These are phyloP conservation scores for Huntiella moniliformis DNA, from an alignment of 2,329 filamentous ascomycete genomes.

Conservation along the genomic window DNA sequence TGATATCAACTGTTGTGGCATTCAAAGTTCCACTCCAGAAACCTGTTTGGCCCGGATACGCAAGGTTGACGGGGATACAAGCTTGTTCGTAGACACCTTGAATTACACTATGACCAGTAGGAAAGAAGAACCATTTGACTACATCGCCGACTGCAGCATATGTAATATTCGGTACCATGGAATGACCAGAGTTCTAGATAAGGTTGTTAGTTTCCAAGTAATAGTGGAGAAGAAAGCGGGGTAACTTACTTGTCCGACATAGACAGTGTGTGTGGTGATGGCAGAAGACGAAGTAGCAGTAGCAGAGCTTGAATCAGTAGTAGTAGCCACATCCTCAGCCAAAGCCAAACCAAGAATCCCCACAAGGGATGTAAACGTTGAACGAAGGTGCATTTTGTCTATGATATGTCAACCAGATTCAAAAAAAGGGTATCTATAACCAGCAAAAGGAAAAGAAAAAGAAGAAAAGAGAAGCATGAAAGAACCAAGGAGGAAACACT, in stretches of 20 bases:
- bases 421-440: neutral
- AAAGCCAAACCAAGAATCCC: neutral
- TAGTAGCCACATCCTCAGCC: neutral
- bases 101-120: slow-evolving; percentile 44
- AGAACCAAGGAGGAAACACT: too few species aligned
- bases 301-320: neutral
- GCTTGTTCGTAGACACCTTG: slow-evolving; percentile 39
- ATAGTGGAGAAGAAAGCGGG: neutral
- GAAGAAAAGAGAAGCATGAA: slow-evolving; percentile 1
- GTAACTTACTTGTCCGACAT: slow-evolving; percentile 12
- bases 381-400: too few species aligned
- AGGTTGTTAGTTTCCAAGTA: neutral
- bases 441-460: neutral
- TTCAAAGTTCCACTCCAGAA: slow-evolving; percentile 35
- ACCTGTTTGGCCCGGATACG: slow-evolving; percentile 26
- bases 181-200: slow-evolving; percentile 17
- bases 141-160: slow-evolving; percentile 27
- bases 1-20: slow-evolving; percentile 17
- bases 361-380: neutral
- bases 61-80: slow-evolving; percentile 43
- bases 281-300: neutral
- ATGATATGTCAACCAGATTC: too few species aligned
- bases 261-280: slow-evolving; percentile 11
- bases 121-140: slow-evolving; percentile 42
- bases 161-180: slow-evolving; percentile 16